Conservation (phyloP, 176 grass and related monocot genomes). For the Zoysia pacifica region DNA sequence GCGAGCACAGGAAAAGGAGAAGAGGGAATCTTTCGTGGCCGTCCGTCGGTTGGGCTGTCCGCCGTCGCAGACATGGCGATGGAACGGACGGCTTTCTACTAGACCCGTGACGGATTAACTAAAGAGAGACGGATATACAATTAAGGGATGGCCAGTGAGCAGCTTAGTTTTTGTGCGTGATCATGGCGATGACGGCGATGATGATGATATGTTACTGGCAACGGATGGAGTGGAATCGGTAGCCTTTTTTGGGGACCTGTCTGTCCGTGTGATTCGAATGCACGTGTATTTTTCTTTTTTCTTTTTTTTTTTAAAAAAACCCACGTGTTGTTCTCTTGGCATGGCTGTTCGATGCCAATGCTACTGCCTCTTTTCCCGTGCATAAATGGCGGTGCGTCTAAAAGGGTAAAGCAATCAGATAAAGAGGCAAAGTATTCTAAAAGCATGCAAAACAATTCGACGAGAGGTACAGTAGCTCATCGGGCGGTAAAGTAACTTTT, state of each 20-base stretch:
- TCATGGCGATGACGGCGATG: not conserved
- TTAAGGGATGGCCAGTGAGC: not conserved
- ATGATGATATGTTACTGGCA: not conserved
- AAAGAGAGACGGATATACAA: not conserved
- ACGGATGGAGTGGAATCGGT: not conserved
- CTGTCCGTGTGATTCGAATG: not conserved
- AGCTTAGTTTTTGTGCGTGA: not conserved
- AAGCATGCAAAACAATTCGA: too few species aligned
- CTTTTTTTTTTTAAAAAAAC: too few species aligned
- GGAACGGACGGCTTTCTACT: slow-evolving; percentile 6
- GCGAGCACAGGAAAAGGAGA: not conserved
- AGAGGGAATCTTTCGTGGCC: slow-evolving; percentile 42
- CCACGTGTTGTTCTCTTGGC: not conserved
- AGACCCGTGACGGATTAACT: slow-evolving; percentile 1
- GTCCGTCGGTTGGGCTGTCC: slow-evolving; percentile 58
- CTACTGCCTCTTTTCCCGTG: not conserved
- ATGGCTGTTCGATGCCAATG: not conserved
- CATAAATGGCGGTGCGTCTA: not conserved
- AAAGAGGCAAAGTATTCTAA: too few species aligned
- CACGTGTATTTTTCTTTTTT: too few species aligned
- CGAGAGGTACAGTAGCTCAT: too few species aligned
- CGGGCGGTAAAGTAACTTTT: too few species aligned
- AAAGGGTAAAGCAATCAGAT: not conserved
- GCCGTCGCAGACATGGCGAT: slow-evolving; percentile 20
- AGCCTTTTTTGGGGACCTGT: not conserved